Conservation (phyloP, 345 rosid species). For the Angophora floribunda region DNA sequence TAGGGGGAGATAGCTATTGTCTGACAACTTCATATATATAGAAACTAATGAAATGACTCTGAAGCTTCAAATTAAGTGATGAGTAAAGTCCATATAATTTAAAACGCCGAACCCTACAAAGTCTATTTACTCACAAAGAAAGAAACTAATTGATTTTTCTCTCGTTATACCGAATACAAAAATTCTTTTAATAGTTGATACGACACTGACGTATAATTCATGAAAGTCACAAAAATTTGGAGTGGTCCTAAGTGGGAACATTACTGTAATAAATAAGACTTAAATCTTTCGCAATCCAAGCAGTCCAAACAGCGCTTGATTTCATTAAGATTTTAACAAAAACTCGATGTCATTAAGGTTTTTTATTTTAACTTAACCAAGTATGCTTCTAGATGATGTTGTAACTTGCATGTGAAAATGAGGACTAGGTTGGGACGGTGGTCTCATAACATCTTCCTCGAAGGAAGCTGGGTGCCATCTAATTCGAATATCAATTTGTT, state of each 20-base stretch:
- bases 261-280: not conserved
- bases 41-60: not conserved
- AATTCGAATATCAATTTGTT: no score
- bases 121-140: not conserved
- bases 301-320: not conserved
- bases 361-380: not conserved
- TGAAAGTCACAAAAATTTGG: not conserved
- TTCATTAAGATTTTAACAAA: not conserved
- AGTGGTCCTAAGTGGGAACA: not conserved
- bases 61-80: not conserved
- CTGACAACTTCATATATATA: no score
- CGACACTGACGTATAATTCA: accelerated
- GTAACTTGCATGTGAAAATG: not conserved
- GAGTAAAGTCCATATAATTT: not conserved
- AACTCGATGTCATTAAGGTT: not conserved
- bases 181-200: not conserved
- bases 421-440: not conserved
- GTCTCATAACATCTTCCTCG: not conserved
- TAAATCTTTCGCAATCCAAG: not conserved
- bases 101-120: not conserved
- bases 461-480: no score
- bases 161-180: accelerated
- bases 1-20: not conserved
- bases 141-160: not conserved
- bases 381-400: not conserved